Evolutionary conservation across 495 filamentous ascomycete species (phyloP), one percentile per base, ranked within the genome.

Genomic region (Sordaria brevicollis): DNA sequence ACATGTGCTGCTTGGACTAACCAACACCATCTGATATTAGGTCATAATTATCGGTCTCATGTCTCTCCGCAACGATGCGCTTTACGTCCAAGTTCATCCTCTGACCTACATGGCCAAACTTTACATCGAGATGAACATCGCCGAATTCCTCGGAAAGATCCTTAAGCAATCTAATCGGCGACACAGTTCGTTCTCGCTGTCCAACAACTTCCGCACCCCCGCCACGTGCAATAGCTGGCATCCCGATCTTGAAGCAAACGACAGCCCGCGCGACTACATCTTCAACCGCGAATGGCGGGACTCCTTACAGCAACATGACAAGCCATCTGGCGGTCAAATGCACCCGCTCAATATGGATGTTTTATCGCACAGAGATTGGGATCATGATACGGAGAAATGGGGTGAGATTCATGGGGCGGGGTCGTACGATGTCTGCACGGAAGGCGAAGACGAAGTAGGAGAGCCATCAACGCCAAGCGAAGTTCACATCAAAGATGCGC

Each of bases 121-220:
- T 21, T 78, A 84, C 74, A 84, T 87, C 74, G 85, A 86, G 68
- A 82, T 87, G 79, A 83, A 81, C 69, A 83, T 86, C 77, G 82
- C 85, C n/a, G 78, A 81, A 17, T 79, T 87, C 34, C 79, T 87
- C 67, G 76, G 71, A 35, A 80, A 79, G 65, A 71, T 77, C 31
- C 70, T 79, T 70, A 78, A 71, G 33, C 70, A 65, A 41, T 74
- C 74, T 2, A 41, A 29, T 35, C 36, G 68, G 21, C n/a, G 41
- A 3, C 31, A 65, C 13, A 17, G 8, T 9, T 69, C 54, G 15
- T 65, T 65, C 6, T 33, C 54, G 7, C 49, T 62, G 1, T 75
- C 72, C 2, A 41, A 17, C 35, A 33, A 70, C 29, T 15, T 21
- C 4, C 21, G 37, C n/a, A 17, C 8, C 9, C 65, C 54, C 19